Evolutionary conservation across 768 basidiomycete genomes (phyloP).

Genomic region (Omphalotus guepiniiformis): DNA sequence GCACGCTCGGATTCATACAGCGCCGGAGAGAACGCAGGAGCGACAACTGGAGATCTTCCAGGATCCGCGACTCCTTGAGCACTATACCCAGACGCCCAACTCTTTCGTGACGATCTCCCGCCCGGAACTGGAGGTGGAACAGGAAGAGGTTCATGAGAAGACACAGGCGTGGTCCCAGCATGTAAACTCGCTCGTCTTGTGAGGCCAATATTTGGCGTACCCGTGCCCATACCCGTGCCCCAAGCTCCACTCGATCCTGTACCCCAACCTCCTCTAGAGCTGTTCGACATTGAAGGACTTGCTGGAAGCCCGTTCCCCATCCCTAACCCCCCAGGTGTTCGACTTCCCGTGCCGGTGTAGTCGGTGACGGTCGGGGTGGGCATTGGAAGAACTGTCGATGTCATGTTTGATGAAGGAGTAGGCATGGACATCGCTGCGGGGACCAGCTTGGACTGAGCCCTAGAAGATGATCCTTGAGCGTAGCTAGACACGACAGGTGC

Average conservation of each 20-base stretch:
- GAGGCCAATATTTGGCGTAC: neutral
- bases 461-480: no score
- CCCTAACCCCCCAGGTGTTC: neutral
- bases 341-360: neutral
- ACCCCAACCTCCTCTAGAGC: no score
- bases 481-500: no score
- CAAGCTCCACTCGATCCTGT: neutral
- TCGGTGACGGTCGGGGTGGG: neutral
- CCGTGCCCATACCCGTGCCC: neutral
- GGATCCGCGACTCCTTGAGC: neutral
- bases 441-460: no score
- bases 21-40: neutral
- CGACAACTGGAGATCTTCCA: no score
- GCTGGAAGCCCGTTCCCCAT: neutral
- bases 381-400: neutral
- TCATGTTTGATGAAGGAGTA: neutral
- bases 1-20: neutral
- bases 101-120: neutral
- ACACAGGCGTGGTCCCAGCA: slow-evolving; percentile 3
- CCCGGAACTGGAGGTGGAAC: slow-evolving; percentile 1
- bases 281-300: neutral
- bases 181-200: slow-evolving; percentile 1
- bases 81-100: neutral
- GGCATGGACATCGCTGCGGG: no score
- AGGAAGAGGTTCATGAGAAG: slow-evolving; percentile 1